Conservation (phyloP, 1,284 basidiomycete species). For the Pseudozyma flocculosa region DNA sequence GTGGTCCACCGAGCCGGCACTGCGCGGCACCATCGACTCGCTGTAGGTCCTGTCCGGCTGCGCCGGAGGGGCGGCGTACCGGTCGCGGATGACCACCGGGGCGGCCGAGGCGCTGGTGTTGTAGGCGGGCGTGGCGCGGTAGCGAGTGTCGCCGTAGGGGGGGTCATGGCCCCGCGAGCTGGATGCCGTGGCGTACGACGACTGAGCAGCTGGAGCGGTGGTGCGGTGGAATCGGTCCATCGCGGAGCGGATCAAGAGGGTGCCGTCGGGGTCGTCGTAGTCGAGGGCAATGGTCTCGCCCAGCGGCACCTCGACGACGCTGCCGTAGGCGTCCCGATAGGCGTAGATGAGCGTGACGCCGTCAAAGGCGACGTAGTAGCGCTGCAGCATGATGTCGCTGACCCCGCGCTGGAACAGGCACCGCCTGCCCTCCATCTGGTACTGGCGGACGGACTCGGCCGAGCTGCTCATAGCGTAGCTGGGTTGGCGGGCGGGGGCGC, state of each 20-base stretch:
- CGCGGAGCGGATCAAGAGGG: slow-evolving; percentile 29
- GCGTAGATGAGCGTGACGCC: slow-evolving; percentile 51
- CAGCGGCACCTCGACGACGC: slow-evolving; percentile 32
- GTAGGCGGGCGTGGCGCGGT: too few species aligned
- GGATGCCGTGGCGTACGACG: too few species aligned
- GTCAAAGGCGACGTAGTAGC: slow-evolving; percentile 53
- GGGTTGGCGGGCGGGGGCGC: too few species aligned
- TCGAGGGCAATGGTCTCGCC: slow-evolving; percentile 39
- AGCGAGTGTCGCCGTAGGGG: too few species aligned
- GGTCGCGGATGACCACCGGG: too few species aligned
- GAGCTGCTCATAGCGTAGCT: slow-evolving; percentile 5
- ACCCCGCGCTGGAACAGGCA: slow-evolving; percentile 53
- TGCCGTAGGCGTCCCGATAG: slow-evolving; percentile 21
- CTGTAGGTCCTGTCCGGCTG: too few species aligned
- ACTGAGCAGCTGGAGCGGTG: too few species aligned
- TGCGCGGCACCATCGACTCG: too few species aligned
- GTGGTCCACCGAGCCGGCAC: too few species aligned
- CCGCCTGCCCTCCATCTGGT: slow-evolving; percentile 47
- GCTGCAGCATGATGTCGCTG: slow-evolving; percentile 52
- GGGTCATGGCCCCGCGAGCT: too few species aligned
- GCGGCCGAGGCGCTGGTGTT: too few species aligned
- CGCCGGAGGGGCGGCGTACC: too few species aligned
- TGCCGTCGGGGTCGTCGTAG: slow-evolving; percentile 48
- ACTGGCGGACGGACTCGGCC: slow-evolving; percentile 25
- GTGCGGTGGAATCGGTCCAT: slow-evolving; percentile 12